These are phyloP conservation scores for Penicillium silybi DNA, from an alignment of 495 filamentous ascomycete genomes.

Conservation along the genomic window DNA sequence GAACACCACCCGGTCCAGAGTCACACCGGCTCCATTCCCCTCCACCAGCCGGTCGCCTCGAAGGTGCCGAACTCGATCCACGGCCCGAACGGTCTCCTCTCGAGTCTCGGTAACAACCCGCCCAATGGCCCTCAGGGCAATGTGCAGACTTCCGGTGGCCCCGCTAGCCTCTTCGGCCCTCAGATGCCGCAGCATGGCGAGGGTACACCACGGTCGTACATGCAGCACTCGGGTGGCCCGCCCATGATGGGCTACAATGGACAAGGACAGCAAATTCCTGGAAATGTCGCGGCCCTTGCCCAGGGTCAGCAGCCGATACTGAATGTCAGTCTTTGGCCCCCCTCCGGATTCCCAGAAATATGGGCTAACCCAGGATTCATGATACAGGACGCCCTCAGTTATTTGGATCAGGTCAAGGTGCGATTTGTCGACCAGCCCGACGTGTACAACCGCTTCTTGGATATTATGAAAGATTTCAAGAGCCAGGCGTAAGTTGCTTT, in stretches of 20 bases:
- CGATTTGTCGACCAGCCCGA: constrained; percentile 96
- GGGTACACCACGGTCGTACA: constrained; percentile 56
- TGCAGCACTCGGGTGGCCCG: constrained; percentile 57
- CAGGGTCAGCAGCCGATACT: constrained; percentile 95
- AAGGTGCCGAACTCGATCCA: constrained; percentile 76
- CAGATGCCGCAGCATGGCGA: constrained; percentile 56
- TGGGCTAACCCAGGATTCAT: constrained; percentile 11
- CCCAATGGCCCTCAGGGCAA: constrained; percentile 48
- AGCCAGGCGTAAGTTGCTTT: constrained; percentile 74
- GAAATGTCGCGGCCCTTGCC: constrained; percentile 56
- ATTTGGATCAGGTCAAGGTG: constrained; percentile 97
- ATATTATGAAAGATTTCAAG: constrained; percentile 99
- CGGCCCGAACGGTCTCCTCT: constrained; percentile 80
- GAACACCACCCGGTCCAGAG: constrained; percentile 75
- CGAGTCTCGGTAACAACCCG: constrained; percentile 61
- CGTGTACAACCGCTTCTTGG: constrained; percentile 95
- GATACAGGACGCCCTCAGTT: constrained; percentile 88
- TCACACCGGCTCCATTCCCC: constrained; percentile 74
- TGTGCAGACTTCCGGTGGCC: constrained; percentile 63
- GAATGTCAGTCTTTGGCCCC: constrained; percentile 59
- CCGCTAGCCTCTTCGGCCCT: constrained; percentile 62
- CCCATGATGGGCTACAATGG: constrained; percentile 58
- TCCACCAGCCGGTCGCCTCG: constrained; percentile 88
- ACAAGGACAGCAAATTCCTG: constrained; percentile 44
- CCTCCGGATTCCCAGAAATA: not conserved